Percentiles rank a stretch among this genome's conserved stretches.
phyloP scores from a whole-genome alignment of 139 green algal genomes.

The Zygnema circumcarinatum region DNA sequence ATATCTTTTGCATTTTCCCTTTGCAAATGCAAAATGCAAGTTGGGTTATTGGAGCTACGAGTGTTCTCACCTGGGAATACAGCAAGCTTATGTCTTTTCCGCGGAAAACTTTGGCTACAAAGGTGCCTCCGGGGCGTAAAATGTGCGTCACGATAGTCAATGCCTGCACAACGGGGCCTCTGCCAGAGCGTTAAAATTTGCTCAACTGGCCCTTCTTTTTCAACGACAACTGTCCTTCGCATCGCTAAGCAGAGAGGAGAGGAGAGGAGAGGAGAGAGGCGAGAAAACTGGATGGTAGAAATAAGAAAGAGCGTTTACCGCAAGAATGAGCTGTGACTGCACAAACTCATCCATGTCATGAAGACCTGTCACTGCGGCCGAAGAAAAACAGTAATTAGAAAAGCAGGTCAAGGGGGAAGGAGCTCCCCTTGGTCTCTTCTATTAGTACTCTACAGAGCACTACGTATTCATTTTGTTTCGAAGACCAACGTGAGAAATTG shows the following conservation, averaged over 20 bases:
- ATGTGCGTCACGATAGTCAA: constrained; percentile 80
- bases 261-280: neutral
- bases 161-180: constrained; percentile 23
- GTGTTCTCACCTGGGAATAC: constrained; percentile 83
- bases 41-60: no score
- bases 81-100: constrained; percentile 90
- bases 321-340: constrained; percentile 91
- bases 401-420: neutral
- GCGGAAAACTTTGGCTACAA: constrained; percentile 78
- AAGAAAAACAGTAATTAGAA: neutral
- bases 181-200: neutral
- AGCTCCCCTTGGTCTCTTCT: no score
- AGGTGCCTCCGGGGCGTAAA: constrained; percentile 82
- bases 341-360: constrained; percentile 99
- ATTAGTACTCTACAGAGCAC: no score
- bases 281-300: neutral
- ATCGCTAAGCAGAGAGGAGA: neutral
- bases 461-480: no score
- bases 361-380: constrained; percentile 89
- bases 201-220: constrained; percentile 11
- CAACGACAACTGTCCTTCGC: constrained; percentile 67
- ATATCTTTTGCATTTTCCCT: no score
- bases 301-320: constrained; percentile 53
- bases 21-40: no score
- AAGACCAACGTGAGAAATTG: no score